phyloP scores from a whole-genome alignment of 768 basidiomycete genomes.

The Agrocybe pediades region DNA sequence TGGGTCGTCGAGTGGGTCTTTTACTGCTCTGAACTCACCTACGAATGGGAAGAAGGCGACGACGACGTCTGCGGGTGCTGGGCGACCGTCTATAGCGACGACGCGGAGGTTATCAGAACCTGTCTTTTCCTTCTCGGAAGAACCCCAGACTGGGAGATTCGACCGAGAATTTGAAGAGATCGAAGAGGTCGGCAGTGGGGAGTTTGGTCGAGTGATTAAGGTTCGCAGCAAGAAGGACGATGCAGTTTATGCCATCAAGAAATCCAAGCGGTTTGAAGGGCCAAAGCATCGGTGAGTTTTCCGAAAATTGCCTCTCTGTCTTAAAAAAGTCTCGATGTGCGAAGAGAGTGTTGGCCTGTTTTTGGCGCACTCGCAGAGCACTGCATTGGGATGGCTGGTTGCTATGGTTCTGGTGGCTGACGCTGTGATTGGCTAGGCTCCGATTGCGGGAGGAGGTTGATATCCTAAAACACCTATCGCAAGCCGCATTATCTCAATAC shows the following conservation, averaged over 20 bases:
- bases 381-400: conserved; percentile 24
- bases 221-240: conserved; percentile 66
- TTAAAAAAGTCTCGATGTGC: conserved; percentile 4
- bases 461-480: conserved; percentile 76
- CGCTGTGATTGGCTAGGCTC: conserved; percentile 44
- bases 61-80: conserved; percentile 1
- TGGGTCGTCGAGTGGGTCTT: conserved; percentile 58
- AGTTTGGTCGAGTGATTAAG: conserved; percentile 92
- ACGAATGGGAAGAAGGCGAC: conserved; percentile 33
- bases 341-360: conserved; percentile 10
- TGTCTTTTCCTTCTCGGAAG: conserved; percentile 35
- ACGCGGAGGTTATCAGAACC: conserved; percentile 36
- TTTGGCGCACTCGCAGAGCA: conserved; percentile 6
- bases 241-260: conserved; percentile 86
- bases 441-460: conserved; percentile 95
- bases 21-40: conserved; percentile 47
- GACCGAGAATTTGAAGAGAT: conserved; percentile 81
- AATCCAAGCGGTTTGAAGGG: conserved; percentile 91
- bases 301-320: conserved; percentile 19
- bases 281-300: conserved; percentile 79
- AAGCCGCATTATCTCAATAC: conserved; percentile 38
- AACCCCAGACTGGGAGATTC: conserved; percentile 66
- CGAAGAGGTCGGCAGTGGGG: conserved; percentile 85
- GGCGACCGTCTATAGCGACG: conserved; percentile 4
- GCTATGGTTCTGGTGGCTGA: conserved; percentile 28